Evolutionary conservation across 2,329 filamentous ascomycete genomes (phyloP).

Genomic region (Monosporascus ibericus): DNA sequence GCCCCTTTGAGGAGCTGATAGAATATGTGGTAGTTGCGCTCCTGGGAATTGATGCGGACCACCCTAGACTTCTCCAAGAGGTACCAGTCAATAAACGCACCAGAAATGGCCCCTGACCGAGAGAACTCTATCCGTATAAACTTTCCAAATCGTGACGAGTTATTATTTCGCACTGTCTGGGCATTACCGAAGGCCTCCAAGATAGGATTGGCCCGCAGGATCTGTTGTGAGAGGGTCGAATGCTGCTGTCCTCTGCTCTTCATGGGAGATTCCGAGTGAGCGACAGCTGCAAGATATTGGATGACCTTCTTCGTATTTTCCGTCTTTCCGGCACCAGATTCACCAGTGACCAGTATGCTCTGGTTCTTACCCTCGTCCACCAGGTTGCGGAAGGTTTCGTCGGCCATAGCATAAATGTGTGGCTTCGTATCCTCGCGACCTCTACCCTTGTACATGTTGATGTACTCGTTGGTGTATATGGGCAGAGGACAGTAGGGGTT

Average conservation of each 20-base stretch:
- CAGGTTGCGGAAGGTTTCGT: constrained; percentile 90
- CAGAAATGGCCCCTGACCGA: constrained; percentile 79
- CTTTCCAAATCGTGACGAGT: constrained; percentile 96
- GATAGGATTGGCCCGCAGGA: constrained; percentile 91
- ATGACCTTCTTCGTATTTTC: constrained; percentile 99
- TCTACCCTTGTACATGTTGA: constrained; percentile 95
- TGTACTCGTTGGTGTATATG: constrained; percentile 93
- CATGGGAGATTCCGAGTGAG: constrained; percentile 69
- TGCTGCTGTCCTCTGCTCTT: constrained; percentile 60
- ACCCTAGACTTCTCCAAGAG: constrained; percentile 96
- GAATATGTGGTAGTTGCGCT: constrained; percentile 96
- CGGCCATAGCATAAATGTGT: constrained; percentile 96
- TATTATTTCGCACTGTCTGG: constrained; percentile 96
- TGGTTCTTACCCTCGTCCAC: constrained; percentile 95
- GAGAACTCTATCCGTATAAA: constrained; percentile 98
- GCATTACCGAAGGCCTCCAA: constrained; percentile 97
- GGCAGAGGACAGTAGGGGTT: constrained; percentile 94
- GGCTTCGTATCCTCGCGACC: constrained; percentile 91
- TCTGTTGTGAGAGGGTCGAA: constrained; percentile 91
- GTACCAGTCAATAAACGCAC: constrained; percentile 98
- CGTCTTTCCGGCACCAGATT: constrained; percentile 96
- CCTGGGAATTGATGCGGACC: constrained; percentile 77
- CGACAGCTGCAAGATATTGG: constrained; percentile 93
- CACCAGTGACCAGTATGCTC: constrained; percentile 94
- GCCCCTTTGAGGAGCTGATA: constrained; percentile 91